Evolutionary conservation across 257 asterid species (phyloP).

Genomic region (Prunella vulgaris): DNA sequence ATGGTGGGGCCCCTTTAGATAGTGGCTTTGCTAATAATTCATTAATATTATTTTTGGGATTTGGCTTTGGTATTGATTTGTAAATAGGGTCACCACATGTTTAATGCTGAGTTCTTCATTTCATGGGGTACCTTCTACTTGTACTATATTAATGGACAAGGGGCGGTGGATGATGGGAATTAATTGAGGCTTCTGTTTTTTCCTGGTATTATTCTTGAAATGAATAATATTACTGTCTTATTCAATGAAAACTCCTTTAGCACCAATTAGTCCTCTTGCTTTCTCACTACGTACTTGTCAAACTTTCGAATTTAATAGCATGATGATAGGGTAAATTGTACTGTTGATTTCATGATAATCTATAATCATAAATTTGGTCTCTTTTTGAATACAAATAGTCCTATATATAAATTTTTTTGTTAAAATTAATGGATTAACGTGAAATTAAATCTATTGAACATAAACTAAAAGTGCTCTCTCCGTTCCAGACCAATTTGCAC

Average conservation of each 20-base stretch:
- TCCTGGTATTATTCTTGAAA: neutral
- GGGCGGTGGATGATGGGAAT: neutral
- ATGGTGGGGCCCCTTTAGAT: conserved; percentile 18
- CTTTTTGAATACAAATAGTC: no score
- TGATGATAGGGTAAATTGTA: neutral
- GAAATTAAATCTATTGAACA: no score
- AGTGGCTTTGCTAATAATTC: conserved; percentile 12
- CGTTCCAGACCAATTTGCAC: no score
- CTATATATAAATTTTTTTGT: no score
- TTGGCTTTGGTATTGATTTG: conserved; percentile 15
- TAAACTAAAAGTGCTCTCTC: no score
- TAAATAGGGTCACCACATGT: conserved; percentile 34
- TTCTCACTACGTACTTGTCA: neutral
- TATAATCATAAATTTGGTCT: no score
- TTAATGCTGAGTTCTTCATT: neutral
- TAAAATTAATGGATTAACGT: no score
- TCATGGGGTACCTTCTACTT: conserved; percentile 14
- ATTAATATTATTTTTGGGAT: neutral
- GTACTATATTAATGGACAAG: neutral
- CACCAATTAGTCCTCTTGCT: neutral
- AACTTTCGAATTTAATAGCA: neutral
- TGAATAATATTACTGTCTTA: neutral
- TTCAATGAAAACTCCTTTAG: neutral
- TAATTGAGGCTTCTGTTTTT: neutral
- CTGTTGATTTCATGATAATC: no score